Base-by-base conservation (phyloP, 495 filamentous ascomycete genomes). In the Penicillium cinerascens region DNA sequence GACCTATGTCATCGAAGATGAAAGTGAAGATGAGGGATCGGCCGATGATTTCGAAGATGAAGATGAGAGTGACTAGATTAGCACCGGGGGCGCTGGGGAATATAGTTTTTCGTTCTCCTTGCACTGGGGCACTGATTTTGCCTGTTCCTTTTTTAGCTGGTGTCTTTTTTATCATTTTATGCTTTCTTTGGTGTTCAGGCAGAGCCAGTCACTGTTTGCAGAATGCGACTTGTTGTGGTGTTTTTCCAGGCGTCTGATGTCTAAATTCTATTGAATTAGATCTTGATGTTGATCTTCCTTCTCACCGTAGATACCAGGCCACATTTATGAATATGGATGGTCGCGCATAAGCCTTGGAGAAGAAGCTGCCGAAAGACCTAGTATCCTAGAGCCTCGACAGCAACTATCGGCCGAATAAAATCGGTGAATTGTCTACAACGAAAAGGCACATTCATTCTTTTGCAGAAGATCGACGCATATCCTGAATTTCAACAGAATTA, bases 1-100 rank as follows among this genome's bases (percentile, higher is more conserved):
- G 61, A 79, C 70, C 48, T 86, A 86, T 65, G 73, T 80, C 23
- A 69, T 82, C 29, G 76, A 75, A 25, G 77, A 80, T 54, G 78
- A 80, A 40, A 76, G 70, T 33, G 78, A 78, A 7, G 75, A 78
- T 23, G 73, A 75, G 20, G 69, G 49, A 16, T 72, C 66, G 4
- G 66, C 43, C 8, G 67, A 72, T 58, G 72, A 72, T 56, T 74
- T 75, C 48, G 64, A 67, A 17, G 66, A 39, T 16, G 37, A 69
- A 1, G 71, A 60, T 38, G 68, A 75, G 23, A 68, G 67, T 49
- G 74, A 77, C n/a, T 77, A 62, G 45, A 47, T 4, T 3, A 22
- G 8, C 21, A 36, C 49, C 5, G 7, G 18, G 43, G 22, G 36
- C 39, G 33, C 49, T 44, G 39, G 1, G 38, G 29, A 35, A 44